A percentile compares a stretch with the other conserved stretches of the same genome.
Evolutionary conservation across 345 rosid species (phyloP).

Genomic region (Psidium guajava): DNA sequence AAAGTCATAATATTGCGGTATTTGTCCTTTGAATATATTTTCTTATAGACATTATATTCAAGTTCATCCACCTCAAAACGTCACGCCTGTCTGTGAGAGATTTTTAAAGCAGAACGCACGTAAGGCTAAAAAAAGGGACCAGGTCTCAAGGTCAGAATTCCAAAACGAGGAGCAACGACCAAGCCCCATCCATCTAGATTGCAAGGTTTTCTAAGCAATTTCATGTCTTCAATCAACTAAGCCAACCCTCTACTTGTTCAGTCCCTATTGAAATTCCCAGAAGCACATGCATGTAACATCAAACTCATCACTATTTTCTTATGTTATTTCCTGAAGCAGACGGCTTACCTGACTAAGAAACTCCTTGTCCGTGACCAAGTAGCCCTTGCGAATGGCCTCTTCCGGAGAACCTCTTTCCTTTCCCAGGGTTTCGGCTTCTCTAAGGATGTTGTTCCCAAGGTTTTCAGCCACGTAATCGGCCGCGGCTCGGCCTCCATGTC

Average conservation of each 20-base stretch:
- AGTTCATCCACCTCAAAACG: neutral
- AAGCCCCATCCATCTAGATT: neutral
- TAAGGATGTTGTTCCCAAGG: slow-evolving; percentile 36
- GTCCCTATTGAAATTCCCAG: neutral
- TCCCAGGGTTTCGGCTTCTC: slow-evolving; percentile 6
- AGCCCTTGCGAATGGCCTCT: slow-evolving; percentile 26
- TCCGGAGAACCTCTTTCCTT: slow-evolving; percentile 1
- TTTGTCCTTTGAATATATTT: neutral
- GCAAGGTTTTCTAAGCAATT: neutral
- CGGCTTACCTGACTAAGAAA: slow-evolving; percentile 36
- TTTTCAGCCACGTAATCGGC: slow-evolving; percentile 29
- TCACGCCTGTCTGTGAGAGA: neutral
- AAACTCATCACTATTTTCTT: neutral
- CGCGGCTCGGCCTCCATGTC: slow-evolving; percentile 42
- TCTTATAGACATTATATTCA: neutral
- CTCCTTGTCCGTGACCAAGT: slow-evolving; percentile 27
- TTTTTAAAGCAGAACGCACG: neutral
- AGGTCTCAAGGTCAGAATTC: neutral
- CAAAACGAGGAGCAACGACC: neutral
- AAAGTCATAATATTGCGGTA: neutral
- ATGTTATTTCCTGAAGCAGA: neutral
- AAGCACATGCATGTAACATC: neutral
- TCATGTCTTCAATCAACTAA: neutral
- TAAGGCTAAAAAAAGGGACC: neutral
- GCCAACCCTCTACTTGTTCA: neutral